Base-by-base conservation (phyloP, 2,329 filamentous ascomycete genomes). In the Gyromitra esculenta region DNA sequence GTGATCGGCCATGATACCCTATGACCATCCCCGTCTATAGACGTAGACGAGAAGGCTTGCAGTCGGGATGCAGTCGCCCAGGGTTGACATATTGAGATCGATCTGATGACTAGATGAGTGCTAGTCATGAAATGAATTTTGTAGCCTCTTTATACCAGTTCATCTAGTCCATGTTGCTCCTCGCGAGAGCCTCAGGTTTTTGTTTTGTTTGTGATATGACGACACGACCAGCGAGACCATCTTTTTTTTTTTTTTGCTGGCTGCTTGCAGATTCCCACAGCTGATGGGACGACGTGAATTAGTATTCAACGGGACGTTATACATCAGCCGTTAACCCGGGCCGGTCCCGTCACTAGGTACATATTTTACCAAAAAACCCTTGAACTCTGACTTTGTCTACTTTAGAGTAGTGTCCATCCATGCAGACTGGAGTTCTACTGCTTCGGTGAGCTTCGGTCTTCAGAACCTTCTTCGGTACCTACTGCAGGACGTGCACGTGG, bases 51-150 rank as follows among this genome's bases (percentile, higher is more conserved):
- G 41, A 39, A 35, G 35, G 15, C 11, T 41, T 43, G 31, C 72
- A 70, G 65, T 48, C 45, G 65, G 59, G 65, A 69, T 69, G 64
- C 65, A n/a, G 45, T 64, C 56, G 35, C 48, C 64, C 64, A 60
- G 39, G 48, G 54, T 60, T 63, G 52, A 41, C n/a, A 57, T 37
- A 35, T 11, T 57, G 37, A 60, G 65, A 70, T 70, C 72, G 72
- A 75, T 75, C 72, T 75, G 65, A 63, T 69, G 45, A 69, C 63
- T 57, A 64, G 54, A 69, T 60, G 66, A 69, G 54, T 25, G 52
- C 35, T 50, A 39, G 66, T 56, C 41, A 37, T 13, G 4, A 69
- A 69, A 69, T 60, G n/a, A 69, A 69, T 39, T 57, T 52, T 35
- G 11, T 37, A 9, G 65, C 11, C 21, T 56, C 37, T 35, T 69